These are phyloP conservation scores for Eucalyptus tenuipes DNA, from an alignment of 345 rosid species.

Conservation along the genomic window DNA sequence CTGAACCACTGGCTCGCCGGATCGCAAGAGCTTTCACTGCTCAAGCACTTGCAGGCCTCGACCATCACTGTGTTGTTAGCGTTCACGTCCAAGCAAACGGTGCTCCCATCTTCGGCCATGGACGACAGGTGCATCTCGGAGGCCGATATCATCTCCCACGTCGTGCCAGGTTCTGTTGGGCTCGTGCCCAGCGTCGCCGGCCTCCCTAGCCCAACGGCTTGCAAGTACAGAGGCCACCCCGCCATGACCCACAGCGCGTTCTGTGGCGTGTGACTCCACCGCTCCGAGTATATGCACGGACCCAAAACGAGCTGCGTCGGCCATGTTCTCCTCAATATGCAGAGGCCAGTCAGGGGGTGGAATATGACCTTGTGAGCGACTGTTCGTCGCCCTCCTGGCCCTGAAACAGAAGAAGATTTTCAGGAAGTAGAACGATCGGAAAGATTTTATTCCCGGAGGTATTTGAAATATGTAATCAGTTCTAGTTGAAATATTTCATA, in stretches of 20 bases:
- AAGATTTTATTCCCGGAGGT: background rate
- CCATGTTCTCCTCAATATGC: background rate
- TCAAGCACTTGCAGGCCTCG: background rate
- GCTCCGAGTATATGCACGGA: background rate
- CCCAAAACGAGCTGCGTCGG: background rate
- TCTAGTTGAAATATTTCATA: background rate
- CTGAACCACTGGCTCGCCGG: constrained; percentile 9
- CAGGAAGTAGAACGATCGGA: background rate
- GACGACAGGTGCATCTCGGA: constrained; percentile 68
- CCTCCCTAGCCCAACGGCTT: background rate
- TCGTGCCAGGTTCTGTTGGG: background rate
- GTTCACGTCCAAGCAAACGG: constrained; percentile 65
- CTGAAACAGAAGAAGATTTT: background rate
- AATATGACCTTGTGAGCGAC: background rate
- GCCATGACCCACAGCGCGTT: background rate
- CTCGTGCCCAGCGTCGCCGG: background rate
- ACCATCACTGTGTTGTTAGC: background rate
- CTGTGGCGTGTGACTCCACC: background rate
- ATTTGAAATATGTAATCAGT: background rate
- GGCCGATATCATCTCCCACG: constrained; percentile 56
- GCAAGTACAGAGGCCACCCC: background rate
- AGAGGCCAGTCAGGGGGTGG: constrained; percentile 9
- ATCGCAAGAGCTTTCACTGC: background rate
- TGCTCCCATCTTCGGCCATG: constrained; percentile 12
- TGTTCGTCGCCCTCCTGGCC: background rate